Percentiles rank a stretch among this genome's conserved stretches.
These are phyloP conservation scores for Phyllosticta citrichinensis DNA, from an alignment of 2,329 filamentous ascomycete species.

Conservation along the genomic window DNA sequence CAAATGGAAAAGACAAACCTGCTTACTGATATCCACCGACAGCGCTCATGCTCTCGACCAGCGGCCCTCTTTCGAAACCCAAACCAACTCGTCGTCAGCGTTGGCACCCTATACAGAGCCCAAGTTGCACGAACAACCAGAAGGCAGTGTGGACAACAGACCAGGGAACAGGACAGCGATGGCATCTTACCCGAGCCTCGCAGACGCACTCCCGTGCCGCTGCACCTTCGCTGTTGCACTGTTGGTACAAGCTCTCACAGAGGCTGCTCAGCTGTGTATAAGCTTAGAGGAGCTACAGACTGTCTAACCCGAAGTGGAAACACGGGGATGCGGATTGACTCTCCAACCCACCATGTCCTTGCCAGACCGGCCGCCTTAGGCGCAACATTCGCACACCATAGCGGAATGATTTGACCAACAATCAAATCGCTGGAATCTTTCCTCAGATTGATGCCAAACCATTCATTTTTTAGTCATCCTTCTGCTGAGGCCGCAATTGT, in stretches of 20 bases:
- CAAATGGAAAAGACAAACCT: neutral
- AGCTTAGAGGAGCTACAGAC: neutral
- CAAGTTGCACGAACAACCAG: neutral
- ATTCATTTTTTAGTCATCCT: neutral
- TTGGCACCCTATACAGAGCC: neutral
- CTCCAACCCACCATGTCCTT: neutral
- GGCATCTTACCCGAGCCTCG: neutral
- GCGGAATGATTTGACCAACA: neutral
- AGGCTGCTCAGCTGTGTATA: neutral
- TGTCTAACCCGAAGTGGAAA: neutral
- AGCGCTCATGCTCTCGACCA: neutral
- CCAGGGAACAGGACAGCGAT: neutral
- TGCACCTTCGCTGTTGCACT: neutral
- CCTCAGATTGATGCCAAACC: neutral
- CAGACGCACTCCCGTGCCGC: neutral
- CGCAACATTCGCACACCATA: neutral
- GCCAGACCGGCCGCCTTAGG: neutral
- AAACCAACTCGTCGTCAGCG: neutral
- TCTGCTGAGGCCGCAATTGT: neutral
- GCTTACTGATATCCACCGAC: neutral
- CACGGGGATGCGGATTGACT: neutral
- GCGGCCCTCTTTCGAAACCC: neutral
- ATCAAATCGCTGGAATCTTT: neutral
- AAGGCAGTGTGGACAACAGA: neutral
- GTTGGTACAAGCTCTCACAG: neutral